These are phyloP conservation scores for Eucalyptus regnans DNA, from an alignment of 345 rosid genomes.

Conservation along the genomic window DNA sequence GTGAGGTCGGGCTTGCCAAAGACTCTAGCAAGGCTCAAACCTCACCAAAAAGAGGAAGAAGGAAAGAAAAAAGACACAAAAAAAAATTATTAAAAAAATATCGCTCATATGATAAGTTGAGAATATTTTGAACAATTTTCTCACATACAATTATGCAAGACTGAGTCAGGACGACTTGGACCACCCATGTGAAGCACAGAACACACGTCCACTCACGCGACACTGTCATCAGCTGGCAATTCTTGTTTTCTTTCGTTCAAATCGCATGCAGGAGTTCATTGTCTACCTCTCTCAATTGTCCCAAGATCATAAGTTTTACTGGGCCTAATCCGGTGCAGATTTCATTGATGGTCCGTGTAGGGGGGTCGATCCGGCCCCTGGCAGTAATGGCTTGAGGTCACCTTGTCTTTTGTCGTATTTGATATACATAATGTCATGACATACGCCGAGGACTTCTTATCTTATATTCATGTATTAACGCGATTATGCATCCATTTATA, in stretches of 20 bases:
- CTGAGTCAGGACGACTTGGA: neutral
- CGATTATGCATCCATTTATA: neutral
- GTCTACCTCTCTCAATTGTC: neutral
- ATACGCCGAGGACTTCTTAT: neutral
- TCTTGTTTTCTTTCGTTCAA: neutral
- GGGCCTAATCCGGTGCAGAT: neutral
- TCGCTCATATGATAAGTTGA: neutral
- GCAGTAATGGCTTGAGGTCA: neutral
- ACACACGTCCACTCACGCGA: neutral
- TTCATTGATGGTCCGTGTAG: neutral
- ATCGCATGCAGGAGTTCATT: neutral
- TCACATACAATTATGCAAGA: neutral
- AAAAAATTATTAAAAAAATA: neutral
- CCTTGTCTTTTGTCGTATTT: neutral
- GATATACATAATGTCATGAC: neutral
- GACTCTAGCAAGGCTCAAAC: fast-evolving
- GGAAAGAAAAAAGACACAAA: neutral
- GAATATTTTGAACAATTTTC: neutral
- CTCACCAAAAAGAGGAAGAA: fast-evolving
- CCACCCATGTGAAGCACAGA: neutral
- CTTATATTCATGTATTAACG: neutral
- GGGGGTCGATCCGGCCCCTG: neutral
- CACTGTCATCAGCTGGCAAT: neutral
- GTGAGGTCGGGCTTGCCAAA: fast-evolving
- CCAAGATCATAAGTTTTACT: neutral